phyloP scores from a whole-genome alignment of 768 basidiomycete species.

The Suillus spraguei region DNA sequence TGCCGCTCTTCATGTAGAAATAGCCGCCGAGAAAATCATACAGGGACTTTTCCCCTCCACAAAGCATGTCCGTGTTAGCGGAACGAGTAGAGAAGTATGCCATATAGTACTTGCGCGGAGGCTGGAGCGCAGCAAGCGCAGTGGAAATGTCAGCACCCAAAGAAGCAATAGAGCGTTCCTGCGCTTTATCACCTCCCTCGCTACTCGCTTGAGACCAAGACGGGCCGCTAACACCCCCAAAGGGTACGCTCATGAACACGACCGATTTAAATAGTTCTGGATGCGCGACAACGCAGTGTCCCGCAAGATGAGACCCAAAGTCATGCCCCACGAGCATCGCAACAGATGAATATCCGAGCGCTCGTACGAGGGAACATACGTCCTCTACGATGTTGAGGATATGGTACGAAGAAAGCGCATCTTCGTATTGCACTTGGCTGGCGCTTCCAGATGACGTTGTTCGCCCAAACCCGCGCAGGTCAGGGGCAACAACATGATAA shows the following conservation, averaged over 20 bases:
- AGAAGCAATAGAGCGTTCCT: constrained; percentile 20
- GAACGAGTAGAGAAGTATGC: constrained; percentile 48
- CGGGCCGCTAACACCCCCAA: constrained; percentile 43
- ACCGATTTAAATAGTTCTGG: constrained; percentile 59
- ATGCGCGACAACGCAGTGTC: constrained; percentile 51
- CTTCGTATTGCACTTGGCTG: constrained; percentile 41
- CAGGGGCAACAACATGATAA: constrained; percentile 65
- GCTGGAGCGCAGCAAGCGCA: constrained; percentile 42
- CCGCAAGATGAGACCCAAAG: constrained; percentile 57
- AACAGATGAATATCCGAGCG: constrained; percentile 50
- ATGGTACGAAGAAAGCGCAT: constrained; percentile 52
- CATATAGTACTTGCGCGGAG: constrained; percentile 61
- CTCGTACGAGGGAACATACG: constrained; percentile 50
- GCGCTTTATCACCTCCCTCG: constrained; percentile 14
- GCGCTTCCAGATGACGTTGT: constrained; percentile 16
- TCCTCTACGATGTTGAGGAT: constrained; percentile 55
- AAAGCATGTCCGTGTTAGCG: constrained; percentile 49
- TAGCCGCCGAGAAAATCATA: constrained; percentile 26
- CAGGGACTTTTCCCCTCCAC: constrained; percentile 22
- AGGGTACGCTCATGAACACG: constrained; percentile 64
- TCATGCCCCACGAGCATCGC: constrained; percentile 63
- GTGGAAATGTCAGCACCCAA: constrained; percentile 13
- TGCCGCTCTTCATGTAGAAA: constrained; percentile 58
- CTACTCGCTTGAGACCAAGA: constrained; percentile 7
- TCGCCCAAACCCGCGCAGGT: constrained; percentile 59